Evolutionary conservation across 495 filamentous ascomycete genomes (phyloP), one percentile per base, ranked within the genome.

Genomic region (Penicillium pancosmium): DNA sequence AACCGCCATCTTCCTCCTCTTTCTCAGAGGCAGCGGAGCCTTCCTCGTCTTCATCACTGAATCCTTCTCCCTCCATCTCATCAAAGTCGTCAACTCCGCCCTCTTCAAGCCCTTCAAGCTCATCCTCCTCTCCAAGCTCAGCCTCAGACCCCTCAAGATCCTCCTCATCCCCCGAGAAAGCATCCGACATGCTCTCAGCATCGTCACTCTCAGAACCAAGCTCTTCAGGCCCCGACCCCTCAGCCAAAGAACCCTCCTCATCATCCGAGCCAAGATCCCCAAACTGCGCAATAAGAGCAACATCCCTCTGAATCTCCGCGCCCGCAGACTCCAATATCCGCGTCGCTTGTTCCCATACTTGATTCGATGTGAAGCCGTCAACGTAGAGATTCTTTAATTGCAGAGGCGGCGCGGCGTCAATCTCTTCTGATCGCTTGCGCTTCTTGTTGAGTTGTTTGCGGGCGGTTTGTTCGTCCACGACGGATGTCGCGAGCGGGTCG

Each of bases 311-410:
- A 13, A 79, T 56, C 56, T 74, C 71, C 33, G 57, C 57, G 27
- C 66, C 64, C 18, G 75, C 66, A 10, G 72, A 75, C 46, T 73
- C 69, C 25, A 79, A 59, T 19, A 98, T 89, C 68, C 89, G 85
- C 61, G 82, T 87, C 5, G 91, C 91, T 74, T 98, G 94, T 68
- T 96, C 91, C 91, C 93, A 98, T 16, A 98, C 86, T 74, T 98
- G 94, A 47, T 86, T 85, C 21, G 89, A 85, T 57, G 87, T 89
- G 72, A 98, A 97, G 0, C 93, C 94, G 27, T 96, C 87, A 31
- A 90, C 78, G 71, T 98, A 87, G 19, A 98, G 73, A 71, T 89
- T 88, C 66, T 87, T 83, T 57, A 93, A 73, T 60, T 88, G 89
- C 57, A 93, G 68, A 18, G 84, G 70, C 16, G 83, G 73, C 18